Evolutionary conservation across 768 basidiomycete genomes (phyloP), one percentile per base, ranked within the genome.

Genomic region (Gyrodon lividus): DNA sequence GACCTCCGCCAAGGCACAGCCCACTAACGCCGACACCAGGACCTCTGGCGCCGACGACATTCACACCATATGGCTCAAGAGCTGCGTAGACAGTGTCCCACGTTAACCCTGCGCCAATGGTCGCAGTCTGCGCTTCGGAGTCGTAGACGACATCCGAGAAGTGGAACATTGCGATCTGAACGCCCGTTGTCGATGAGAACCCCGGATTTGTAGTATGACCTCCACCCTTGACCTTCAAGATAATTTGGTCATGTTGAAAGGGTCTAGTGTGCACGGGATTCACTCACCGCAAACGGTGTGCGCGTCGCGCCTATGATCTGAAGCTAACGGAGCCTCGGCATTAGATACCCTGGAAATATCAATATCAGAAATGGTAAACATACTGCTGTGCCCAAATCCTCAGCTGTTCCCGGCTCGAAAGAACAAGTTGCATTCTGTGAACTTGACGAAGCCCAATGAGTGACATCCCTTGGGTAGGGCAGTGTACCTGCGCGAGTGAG

Each of bases 31-130:
- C 82, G 5, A 81, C 77, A 14, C 80, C 81, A 2, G 74, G 61
- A 0, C 81, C 78, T 2, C 82, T 69, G 2, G 78, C 83, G 2
- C 84, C 84, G 7, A 83, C 72, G 13, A 84, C 80, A 46, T 73
- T 81, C 6, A 81, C 78, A 3, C 67, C 70, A 43, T 70, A 57
- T 0, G 77, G 79, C 17, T 37, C 35, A 37, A 37, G 17, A 37
- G 51, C 53, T 6, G 64, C 66, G 52, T 86, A 87, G 68, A 80
- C 83, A 43, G 84, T 75, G 58, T 87, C 84, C 86, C 85, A 89
- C 13, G 80, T 68, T 3, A 82, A 63, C 6, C 75, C 72, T 0
- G 71, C 56, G 14, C 71, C 74, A 19, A 76, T 43, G 4, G 61
- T 65, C 2, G 62, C 80, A 0, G 74, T 79, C 51, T 74, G 67